Conservation (phyloP, 2,329 filamentous ascomycete genomes). For the Apiospora arundinis region DNA sequence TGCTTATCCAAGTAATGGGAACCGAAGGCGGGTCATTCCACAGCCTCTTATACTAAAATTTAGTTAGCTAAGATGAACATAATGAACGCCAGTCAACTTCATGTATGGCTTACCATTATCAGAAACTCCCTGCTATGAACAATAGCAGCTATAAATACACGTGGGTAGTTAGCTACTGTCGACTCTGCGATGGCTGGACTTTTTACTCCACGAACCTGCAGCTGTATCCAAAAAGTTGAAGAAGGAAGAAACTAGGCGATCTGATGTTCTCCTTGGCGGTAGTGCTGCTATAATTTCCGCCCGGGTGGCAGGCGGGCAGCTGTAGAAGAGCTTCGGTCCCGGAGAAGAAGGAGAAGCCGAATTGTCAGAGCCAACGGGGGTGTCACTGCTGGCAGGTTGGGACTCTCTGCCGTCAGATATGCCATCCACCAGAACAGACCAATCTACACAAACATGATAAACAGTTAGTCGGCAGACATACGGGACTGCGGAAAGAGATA, state of each 20-base stretch:
- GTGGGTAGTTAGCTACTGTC: neutral
- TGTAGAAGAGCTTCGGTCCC: constrained; percentile 38
- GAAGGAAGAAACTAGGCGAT: constrained; percentile 44
- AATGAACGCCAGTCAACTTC: too few relatives aligned
- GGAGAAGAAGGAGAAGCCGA: neutral
- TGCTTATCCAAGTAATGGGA: constrained; percentile 52
- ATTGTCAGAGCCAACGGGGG: neutral
- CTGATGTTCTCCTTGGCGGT: constrained; percentile 40
- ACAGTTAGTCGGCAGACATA: neutral
- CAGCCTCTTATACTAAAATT: constrained; percentile 48
- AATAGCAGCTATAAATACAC: neutral
- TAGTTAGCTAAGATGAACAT: neutral
- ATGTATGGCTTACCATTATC: neutral
- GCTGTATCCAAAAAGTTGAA: constrained; percentile 44
- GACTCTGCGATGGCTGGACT: constrained; percentile 12
- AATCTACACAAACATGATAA: neutral
- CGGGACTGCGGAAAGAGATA: neutral
- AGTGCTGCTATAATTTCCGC: constrained; percentile 43
- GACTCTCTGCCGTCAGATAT: neutral
- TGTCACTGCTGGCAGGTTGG: neutral
- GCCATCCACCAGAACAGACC: constrained; percentile 9
- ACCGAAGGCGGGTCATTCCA: constrained; percentile 46
- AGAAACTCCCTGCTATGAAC: neutral
- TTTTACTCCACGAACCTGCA: constrained; percentile 29
- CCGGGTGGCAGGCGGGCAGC: constrained; percentile 32